Evolutionary conservation across 495 filamentous ascomycete species (phyloP).

Genomic region (Friedmanniomyces endolithicus): DNA sequence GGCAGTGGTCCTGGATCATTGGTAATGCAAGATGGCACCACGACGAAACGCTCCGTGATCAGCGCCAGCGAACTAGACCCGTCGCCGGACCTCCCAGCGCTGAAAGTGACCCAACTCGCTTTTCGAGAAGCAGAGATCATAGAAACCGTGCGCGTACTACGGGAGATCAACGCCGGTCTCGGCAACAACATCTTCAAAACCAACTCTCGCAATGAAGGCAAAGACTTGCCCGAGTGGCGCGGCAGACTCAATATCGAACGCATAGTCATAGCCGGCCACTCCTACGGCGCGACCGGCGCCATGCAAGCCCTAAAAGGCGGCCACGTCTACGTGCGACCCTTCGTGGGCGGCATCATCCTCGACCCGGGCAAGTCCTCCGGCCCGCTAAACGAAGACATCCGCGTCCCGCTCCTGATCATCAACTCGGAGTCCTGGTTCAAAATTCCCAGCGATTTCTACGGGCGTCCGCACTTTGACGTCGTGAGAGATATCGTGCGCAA

Average conservation of each 20-base stretch:
- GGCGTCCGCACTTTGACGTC: slow-evolving; percentile 40
- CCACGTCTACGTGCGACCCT: slow-evolving; percentile 23
- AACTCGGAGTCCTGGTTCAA: slow-evolving; percentile 43
- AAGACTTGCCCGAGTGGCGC: slow-evolving; percentile 24
- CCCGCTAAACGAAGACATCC: slow-evolving; percentile 38
- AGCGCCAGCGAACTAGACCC: slow-evolving; percentile 6
- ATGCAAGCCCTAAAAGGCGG: slow-evolving; percentile 35
- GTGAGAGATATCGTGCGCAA: slow-evolving; percentile 34
- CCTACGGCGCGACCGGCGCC: slow-evolving; percentile 42
- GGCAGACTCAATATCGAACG: slow-evolving; percentile 28
- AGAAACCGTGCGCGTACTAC: slow-evolving; percentile 35
- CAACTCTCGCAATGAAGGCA: slow-evolving; percentile 24
- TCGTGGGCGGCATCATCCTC: slow-evolving; percentile 35
- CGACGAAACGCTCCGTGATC: slow-evolving; percentile 24
- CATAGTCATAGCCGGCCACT: slow-evolving; percentile 40
- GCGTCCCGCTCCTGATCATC: slow-evolving; percentile 38
- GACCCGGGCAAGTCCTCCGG: slow-evolving; percentile 44
- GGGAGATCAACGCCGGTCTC: slow-evolving; percentile 32
- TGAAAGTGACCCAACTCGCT: slow-evolving; percentile 37
- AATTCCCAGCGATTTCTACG: slow-evolving; percentile 35
- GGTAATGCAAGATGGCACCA: slow-evolving; percentile 27
- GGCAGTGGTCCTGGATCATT: slow-evolving; percentile 39
- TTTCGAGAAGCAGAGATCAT: slow-evolving; percentile 44
- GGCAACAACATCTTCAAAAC: slow-evolving; percentile 26
- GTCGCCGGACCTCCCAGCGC: slow-evolving; percentile 24